These are phyloP conservation scores for Xylaria longipes DNA, from an alignment of 495 filamentous ascomycete species.

Conservation along the genomic window DNA sequence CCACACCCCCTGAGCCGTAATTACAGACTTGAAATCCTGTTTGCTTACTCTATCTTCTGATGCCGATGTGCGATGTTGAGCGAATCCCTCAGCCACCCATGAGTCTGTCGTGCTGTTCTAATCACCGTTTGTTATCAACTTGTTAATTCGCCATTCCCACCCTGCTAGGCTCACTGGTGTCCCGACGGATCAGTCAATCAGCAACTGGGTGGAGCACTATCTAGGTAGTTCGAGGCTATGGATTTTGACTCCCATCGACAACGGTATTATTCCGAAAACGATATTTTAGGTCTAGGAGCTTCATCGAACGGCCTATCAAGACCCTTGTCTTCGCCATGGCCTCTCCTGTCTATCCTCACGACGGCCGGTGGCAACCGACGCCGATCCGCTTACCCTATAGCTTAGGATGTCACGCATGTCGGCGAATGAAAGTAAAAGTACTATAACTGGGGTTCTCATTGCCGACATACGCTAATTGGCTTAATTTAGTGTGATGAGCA, in stretches of 20 bases:
- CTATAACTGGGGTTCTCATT: neutral
- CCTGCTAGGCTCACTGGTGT: neutral
- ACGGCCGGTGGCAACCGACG: neutral
- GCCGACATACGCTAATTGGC: neutral
- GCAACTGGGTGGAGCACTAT: neutral
- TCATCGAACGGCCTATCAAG: no score
- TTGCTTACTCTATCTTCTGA: neutral
- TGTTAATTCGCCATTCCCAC: neutral
- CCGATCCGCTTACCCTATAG: constrained; percentile 5
- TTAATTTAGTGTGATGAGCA: constrained; percentile 5
- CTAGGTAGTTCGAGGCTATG: neutral
- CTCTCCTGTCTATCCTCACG: neutral
- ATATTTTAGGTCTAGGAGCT: no score
- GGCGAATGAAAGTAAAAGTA: constrained; percentile 20
- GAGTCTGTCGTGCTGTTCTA: neutral
- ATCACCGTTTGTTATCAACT: neutral
- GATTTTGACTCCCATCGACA: neutral
- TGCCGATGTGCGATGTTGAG: neutral
- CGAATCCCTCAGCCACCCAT: neutral
- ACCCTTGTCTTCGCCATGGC: neutral
- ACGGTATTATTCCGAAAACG: neutral
- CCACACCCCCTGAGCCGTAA: neutral
- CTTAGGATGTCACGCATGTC: constrained; percentile 11
- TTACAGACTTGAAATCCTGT: neutral
- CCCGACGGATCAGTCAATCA: neutral